Conservation (phyloP, 2,329 filamentous ascomycete species). For the Cytospora mali region DNA sequence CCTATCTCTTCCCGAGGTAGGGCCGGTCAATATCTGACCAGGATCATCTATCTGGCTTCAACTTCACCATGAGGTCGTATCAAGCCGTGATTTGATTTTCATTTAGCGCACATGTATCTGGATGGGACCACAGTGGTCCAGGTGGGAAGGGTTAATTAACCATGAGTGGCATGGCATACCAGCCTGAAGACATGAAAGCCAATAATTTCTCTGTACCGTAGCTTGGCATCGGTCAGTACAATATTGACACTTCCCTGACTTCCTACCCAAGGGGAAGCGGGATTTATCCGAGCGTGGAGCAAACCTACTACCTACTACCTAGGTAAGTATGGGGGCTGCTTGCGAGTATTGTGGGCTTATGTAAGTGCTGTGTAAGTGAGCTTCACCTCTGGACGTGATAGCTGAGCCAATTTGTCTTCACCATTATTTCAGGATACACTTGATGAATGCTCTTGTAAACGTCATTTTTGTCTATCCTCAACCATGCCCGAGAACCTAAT, state of each 20-base stretch:
- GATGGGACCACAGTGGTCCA: neutral
- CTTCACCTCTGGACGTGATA: neutral
- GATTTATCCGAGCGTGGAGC: too few species aligned
- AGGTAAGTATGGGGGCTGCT: too few species aligned
- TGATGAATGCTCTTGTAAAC: neutral
- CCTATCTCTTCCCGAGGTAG: too few species aligned
- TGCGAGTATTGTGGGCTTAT: too few species aligned
- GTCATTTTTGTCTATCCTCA: slow-evolving; percentile 18
- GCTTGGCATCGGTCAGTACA: neutral
- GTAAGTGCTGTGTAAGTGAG: too few species aligned
- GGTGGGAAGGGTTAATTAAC: neutral
- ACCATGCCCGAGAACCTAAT: neutral
- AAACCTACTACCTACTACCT: too few species aligned
- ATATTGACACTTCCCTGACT: too few species aligned
- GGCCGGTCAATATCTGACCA: too few species aligned
- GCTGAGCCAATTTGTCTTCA: neutral
- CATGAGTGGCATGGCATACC: neutral
- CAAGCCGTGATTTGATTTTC: neutral
- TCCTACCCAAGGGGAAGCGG: too few species aligned
- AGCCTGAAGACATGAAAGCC: neutral
- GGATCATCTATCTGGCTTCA: too few species aligned
- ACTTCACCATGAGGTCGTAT: neutral
- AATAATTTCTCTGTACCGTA: neutral
- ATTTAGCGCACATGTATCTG: too few species aligned
- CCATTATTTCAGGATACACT: neutral